These are phyloP conservation scores for Veloboletus limbatus DNA, from an alignment of 1,284 basidiomycete species.

Conservation along the genomic window DNA sequence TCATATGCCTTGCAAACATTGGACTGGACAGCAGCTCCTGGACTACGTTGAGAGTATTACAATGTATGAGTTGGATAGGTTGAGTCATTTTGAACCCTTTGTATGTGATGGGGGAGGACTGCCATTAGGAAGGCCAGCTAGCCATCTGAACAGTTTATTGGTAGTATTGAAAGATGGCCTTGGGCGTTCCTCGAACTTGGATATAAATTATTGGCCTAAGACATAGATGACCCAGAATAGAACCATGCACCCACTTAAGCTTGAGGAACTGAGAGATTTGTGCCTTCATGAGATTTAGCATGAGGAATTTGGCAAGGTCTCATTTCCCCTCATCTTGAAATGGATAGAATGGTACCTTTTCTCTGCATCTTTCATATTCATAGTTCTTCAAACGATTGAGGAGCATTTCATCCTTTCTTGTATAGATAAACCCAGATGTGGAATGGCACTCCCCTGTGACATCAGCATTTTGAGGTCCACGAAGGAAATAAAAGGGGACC, in stretches of 20 bases:
- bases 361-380: background rate
- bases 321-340: background rate
- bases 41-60: constrained; percentile 1
- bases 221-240: background rate
- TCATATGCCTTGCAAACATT: constrained; percentile 6
- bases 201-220: background rate
- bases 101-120: background rate
- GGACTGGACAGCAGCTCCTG: too few species aligned
- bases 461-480: too few species aligned
- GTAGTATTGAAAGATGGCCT: background rate
- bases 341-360: background rate
- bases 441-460: too few species aligned
- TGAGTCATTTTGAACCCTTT: background rate
- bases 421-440: too few species aligned
- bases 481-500: too few species aligned
- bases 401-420: background rate
- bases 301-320: background rate
- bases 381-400: background rate
- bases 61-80: background rate
- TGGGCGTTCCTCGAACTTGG: background rate
- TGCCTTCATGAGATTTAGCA: background rate
- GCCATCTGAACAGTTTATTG: background rate
- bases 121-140: background rate
- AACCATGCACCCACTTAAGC: background rate
- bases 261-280: background rate